phyloP scores from a whole-genome alignment of 805 yeast species.

The Metschnikowia cerradonensis region DNA sequence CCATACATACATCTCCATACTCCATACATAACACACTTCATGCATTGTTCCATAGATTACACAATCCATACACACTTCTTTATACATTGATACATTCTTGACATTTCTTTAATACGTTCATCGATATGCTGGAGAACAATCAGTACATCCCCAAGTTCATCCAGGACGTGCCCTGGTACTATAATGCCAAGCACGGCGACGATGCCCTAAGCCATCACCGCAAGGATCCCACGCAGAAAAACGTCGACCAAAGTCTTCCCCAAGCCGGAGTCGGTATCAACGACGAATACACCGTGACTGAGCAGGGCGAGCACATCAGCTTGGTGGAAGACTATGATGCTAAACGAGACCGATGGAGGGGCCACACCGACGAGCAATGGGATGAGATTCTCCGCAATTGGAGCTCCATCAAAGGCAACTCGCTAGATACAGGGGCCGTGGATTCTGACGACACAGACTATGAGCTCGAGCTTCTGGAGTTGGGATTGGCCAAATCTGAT shows the following conservation, averaged over 20 bases:
- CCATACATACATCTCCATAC: not conserved
- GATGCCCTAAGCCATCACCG: conserved; percentile 62
- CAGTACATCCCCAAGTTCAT: conserved; percentile 41
- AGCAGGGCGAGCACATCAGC: conserved; percentile 15
- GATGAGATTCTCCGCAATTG: conserved; percentile 46
- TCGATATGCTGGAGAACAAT: conserved; percentile 2
- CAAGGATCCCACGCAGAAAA: conserved; percentile 32
- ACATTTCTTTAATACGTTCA: no score
- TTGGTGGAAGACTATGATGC: conserved; percentile 54
- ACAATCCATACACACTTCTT: no score
- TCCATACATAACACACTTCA: not conserved
- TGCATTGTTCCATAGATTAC: not conserved
- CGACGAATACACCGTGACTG: conserved; percentile 34
- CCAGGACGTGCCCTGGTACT: conserved; percentile 39
- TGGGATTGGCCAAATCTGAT: conserved; percentile 27
- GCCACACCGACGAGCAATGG: conserved; percentile 65
- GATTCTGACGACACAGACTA: conserved; percentile 39
- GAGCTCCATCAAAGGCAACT: conserved; percentile 31
- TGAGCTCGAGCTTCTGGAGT: conserved; percentile 37
- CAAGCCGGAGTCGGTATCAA: conserved; percentile 53
- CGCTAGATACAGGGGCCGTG: conserved; percentile 10
- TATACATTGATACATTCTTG: no score
- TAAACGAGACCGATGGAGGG: conserved; percentile 79
- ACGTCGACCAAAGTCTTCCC: conserved; percentile 47
- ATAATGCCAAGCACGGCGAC: conserved; percentile 11